These are phyloP conservation scores for Acanthamoeba lenticulata DNA, from an alignment of 208 protist species.

Conservation along the genomic window DNA sequence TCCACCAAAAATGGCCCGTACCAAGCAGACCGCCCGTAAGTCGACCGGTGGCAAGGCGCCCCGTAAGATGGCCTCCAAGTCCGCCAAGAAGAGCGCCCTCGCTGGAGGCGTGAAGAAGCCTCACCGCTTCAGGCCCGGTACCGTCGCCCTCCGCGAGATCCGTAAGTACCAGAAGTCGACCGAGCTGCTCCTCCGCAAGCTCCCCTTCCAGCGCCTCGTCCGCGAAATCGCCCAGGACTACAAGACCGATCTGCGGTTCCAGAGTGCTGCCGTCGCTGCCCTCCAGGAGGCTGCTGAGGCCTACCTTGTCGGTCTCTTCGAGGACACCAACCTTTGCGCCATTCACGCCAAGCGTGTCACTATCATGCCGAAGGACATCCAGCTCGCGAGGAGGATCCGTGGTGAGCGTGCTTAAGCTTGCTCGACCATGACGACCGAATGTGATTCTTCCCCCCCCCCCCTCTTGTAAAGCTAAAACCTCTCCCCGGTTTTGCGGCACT, in stretches of 20 bases:
- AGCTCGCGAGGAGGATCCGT: constrained; percentile 97
- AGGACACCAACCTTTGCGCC: constrained; percentile 87
- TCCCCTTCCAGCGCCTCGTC: constrained; percentile 99
- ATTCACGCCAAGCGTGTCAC: constrained; percentile 94
- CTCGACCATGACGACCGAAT: too few relatives aligned
- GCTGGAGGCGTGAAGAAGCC: constrained; percentile 94
- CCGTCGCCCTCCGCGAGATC: constrained; percentile 99
- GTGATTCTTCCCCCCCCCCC: neutral
- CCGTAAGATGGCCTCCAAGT: constrained; percentile 96
- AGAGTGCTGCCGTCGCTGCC: constrained; percentile 91
- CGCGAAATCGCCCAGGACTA: constrained; percentile 97
- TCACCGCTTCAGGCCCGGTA: constrained; percentile 98
- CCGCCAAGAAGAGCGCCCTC: constrained; percentile 89
- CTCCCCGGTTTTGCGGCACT: neutral
- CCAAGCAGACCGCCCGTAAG: constrained; percentile 65
- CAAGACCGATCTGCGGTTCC: constrained; percentile 94
- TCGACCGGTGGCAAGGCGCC: constrained; percentile 96
- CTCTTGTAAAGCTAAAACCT: constrained; percentile 17
- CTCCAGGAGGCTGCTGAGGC: constrained; percentile 96
- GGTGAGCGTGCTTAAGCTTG: constrained; percentile 91
- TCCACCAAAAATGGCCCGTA: constrained; percentile 44
- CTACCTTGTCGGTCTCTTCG: constrained; percentile 90
- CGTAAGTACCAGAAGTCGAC: constrained; percentile 98
- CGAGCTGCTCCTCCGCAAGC: constrained; percentile 97
- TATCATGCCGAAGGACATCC: constrained; percentile 99